A percentile compares a stretch with the other conserved stretches of the same genome.
phyloP scores from a whole-genome alignment of 1,284 basidiomycete genomes.

The Chalciporus piperatoides region DNA sequence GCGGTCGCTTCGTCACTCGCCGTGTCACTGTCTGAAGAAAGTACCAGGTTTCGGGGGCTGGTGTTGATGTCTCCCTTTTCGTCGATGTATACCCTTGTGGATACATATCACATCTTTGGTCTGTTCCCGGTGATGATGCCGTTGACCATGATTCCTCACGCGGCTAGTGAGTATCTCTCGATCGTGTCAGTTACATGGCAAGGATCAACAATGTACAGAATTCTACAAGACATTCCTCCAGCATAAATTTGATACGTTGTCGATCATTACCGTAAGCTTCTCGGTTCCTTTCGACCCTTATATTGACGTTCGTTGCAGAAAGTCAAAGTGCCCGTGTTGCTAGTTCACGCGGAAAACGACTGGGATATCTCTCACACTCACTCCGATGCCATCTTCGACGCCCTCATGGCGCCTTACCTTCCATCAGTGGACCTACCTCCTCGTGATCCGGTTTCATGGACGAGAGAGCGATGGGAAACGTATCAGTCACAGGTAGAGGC shows the following conservation, averaged over 20 bases:
- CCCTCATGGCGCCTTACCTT: conserved; percentile 61
- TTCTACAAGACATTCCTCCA: conserved; percentile 53
- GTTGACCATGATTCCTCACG: conserved; percentile 64
- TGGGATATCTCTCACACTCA: conserved; percentile 77
- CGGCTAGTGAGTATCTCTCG: conserved; percentile 52
- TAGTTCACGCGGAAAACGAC: conserved; percentile 82
- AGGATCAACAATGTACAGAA: conserved; percentile 36
- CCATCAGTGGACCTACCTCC: conserved; percentile 47
- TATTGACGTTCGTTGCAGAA: conserved; percentile 35
- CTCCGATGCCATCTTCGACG: conserved; percentile 68
- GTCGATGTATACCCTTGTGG: conserved; percentile 59
- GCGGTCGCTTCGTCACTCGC: conserved; percentile 68
- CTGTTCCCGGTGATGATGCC: conserved; percentile 70
- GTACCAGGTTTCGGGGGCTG: conserved; percentile 53
- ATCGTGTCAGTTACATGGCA: background rate
- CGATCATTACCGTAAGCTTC: conserved; percentile 51
- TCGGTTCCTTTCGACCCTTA: background rate
- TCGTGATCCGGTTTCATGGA: conserved; percentile 29
- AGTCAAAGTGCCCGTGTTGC: conserved; percentile 64
- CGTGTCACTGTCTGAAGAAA: conserved; percentile 54
- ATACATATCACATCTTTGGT: conserved; percentile 71
- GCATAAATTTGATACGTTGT: conserved; percentile 66
- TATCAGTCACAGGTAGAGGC: conserved; percentile 35
- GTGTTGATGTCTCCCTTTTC: conserved; percentile 79
- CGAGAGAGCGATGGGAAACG: conserved; percentile 38